A percentile compares a stretch with the other conserved stretches of the same genome.
Conservation (phyloP, 1,284 basidiomycete genomes). For the Trichosporon faecale region DNA sequence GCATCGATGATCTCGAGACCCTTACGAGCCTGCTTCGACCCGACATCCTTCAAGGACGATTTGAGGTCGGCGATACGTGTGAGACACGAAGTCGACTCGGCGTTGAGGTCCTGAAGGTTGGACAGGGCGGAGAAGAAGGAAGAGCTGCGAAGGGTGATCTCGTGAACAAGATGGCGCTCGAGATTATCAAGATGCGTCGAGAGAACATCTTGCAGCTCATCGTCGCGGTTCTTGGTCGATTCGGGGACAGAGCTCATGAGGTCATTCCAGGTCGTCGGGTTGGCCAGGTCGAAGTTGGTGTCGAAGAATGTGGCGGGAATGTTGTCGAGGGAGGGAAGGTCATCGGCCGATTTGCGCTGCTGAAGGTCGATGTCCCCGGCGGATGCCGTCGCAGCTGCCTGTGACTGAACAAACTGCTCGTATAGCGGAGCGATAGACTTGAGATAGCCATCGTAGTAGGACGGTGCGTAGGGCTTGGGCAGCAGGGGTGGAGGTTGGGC, state of each 20-base stretch:
- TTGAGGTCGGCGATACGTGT: conserved; percentile 71
- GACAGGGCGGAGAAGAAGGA: conserved; percentile 96
- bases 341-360: conserved; percentile 23
- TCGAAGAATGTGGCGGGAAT: conserved; percentile 82
- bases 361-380: conserved; percentile 32
- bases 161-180: conserved; percentile 89
- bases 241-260: conserved; percentile 56
- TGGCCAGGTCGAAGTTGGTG: conserved; percentile 75
- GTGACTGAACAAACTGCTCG: conserved; percentile 55
- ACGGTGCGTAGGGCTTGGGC: conserved; percentile 57
- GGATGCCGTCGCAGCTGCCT: conserved; percentile 29
- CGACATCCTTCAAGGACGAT: conserved; percentile 68
- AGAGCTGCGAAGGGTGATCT: conserved; percentile 83
- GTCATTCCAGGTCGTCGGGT: conserved; percentile 74
- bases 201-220: conserved; percentile 80
- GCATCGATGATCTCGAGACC: conserved; percentile 70
- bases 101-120: conserved; percentile 86
- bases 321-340: conserved; percentile 62
- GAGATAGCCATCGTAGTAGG: conserved; percentile 78
- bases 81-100: conserved; percentile 80
- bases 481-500: conserved; percentile 64
- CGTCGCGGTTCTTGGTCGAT: conserved; percentile 53
- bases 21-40: conserved; percentile 69
- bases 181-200: conserved; percentile 91
- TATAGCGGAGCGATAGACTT: conserved; percentile 70